A percentile compares a stretch with the other conserved stretches of the same genome.
Evolutionary conservation across 2,329 filamentous ascomycete genomes (phyloP).

Genomic region (Botrytis byssoidea): DNA sequence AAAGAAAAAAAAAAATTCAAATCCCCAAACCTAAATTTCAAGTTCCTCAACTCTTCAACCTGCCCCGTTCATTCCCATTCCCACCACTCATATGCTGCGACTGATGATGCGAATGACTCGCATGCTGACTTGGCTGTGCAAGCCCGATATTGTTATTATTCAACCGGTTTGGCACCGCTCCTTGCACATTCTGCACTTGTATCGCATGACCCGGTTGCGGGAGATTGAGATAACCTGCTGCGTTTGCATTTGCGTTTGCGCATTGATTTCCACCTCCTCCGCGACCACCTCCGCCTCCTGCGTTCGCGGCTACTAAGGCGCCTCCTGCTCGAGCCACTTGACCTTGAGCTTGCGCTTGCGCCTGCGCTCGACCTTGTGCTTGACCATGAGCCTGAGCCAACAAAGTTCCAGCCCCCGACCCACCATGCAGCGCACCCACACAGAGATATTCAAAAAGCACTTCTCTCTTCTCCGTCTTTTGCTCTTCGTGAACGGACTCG

Average conservation of each 20-base stretch:
- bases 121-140: neutral
- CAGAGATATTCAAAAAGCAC: neutral
- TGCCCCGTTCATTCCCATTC: neutral
- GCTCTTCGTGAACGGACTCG: neutral
- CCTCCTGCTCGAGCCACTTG: neutral
- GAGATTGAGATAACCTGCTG: neutral
- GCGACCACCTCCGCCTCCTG: neutral
- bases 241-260: neutral
- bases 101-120: neutral
- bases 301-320: neutral
- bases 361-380: neutral
- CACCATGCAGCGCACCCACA: neutral
- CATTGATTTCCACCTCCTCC: neutral
- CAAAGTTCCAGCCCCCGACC: neutral
- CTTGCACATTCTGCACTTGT: neutral
- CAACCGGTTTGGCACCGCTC: neutral
- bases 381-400: neutral
- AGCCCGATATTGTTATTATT: conserved; percentile 14
- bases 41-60: no score
- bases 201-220: neutral
- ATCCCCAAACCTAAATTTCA: neutral
- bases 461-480: neutral
- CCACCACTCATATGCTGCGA: neutral
- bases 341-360: neutral
- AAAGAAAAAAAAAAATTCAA: neutral